Percentiles rank a stretch among this genome's conserved stretches.
Conservation (phyloP, 2,329 filamentous ascomycete species). For the Xylariomycetidae sp. region DNA sequence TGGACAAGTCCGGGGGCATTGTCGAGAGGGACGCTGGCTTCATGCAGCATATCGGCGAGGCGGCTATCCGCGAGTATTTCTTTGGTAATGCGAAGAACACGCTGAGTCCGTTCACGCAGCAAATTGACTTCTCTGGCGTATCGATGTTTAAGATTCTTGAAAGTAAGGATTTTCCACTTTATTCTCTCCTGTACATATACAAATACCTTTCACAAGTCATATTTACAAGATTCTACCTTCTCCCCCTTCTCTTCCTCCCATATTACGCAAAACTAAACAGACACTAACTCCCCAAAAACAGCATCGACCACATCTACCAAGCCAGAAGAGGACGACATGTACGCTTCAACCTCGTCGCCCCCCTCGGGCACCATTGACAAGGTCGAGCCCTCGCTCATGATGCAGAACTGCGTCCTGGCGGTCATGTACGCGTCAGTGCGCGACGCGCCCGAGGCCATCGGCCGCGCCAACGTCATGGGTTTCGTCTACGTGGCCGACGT, state of each 20-base stretch:
- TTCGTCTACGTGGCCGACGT: constrained; percentile 92
- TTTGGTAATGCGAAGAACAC: constrained; percentile 76
- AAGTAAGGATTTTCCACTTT: constrained; percentile 37
- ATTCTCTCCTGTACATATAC: neutral
- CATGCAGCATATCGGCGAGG: constrained; percentile 68
- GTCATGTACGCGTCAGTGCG: constrained; percentile 72
- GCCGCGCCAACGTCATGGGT: constrained; percentile 80
- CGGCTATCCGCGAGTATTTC: constrained; percentile 86
- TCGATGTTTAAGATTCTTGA: constrained; percentile 67
- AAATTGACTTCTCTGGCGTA: constrained; percentile 71
- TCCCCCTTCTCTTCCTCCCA: too few species aligned
- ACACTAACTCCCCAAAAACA: too few species aligned
- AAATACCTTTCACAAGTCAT: constrained; percentile 6
- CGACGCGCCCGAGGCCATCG: constrained; percentile 67
- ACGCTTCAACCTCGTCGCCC: neutral
- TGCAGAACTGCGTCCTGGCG: constrained; percentile 79
- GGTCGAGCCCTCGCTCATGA: constrained; percentile 58
- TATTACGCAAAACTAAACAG: too few species aligned
- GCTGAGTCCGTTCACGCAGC: constrained; percentile 82
- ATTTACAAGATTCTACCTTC: too few species aligned
- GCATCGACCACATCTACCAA: constrained; percentile 20
- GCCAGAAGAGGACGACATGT: too few species aligned
- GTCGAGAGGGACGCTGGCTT: constrained; percentile 70
- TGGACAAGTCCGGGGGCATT: constrained; percentile 83
- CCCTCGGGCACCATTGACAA: constrained; percentile 49